Evolutionary conservation across 192 early-diverging fungal species (phyloP), one percentile per base, ranked within the genome.

Genomic region (Backusella circina): DNA sequence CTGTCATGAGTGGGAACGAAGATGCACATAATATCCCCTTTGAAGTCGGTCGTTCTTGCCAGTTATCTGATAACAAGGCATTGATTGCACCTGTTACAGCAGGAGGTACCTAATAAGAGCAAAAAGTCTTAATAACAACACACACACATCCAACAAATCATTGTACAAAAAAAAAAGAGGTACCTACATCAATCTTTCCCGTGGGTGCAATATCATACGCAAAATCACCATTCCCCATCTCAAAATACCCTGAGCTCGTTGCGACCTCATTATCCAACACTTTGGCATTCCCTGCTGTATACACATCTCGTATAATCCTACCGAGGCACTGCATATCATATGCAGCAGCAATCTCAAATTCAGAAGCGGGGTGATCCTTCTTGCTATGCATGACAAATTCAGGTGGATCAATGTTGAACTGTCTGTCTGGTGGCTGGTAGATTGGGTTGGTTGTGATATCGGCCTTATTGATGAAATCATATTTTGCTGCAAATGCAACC

Each of bases 251-350:
- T 0, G 44, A 47, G 47, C 80, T 79, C 3, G 74, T 37, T 5
- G 70, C 64, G 0, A 57, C 37, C 69, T 73, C 73, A 38, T 65
- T 75, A 38, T 75, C 71, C 8, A 68, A 23, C 7, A 77, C 71
- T 33, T 80, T 80, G 5, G 72, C 69, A 66, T 75, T 78, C 0
- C 81, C 84, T 2, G 80, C 79, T 15, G 81, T 73, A 73, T 85
- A 89, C 0, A 89, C 84, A 33, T 69, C 72, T 70, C 82, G 76
- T 41, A 89, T 83, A 3, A 88, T 73, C 15, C 80, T 67, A 7
- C 86, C 88, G 18, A 89, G 67, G 33, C 85, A 83, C 36, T 78
- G 80, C n/a, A 87, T 80, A 73, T 89, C 88, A 76, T 84, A 83
- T 10, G 86, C 85, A 47, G 84, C 78, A 61, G 79, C 86, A 32